phyloP scores from a whole-genome alignment of 495 filamentous ascomycete species.

The Opeltia flavorubescens region DNA sequence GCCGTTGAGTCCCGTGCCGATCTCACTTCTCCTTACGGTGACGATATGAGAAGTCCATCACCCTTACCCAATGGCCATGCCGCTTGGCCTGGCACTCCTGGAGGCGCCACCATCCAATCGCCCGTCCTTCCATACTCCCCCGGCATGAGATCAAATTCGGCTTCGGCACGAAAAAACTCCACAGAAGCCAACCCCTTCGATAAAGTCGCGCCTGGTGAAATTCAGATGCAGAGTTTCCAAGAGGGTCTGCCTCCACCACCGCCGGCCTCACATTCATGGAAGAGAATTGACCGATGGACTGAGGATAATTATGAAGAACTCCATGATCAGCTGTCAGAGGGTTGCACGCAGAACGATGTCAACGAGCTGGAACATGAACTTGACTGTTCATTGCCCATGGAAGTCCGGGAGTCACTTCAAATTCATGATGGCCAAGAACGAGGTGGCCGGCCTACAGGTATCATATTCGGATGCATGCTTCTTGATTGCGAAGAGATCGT shows the following conservation, averaged over 20 bases:
- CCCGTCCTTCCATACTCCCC: conserved; percentile 68
- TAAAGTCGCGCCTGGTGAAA: conserved; percentile 59
- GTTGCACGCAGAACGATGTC: conserved; percentile 83
- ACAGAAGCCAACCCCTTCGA: conserved; percentile 49
- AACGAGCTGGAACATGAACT: conserved; percentile 95
- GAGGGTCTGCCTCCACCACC: conserved; percentile 85
- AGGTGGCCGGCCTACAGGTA: conserved; percentile 76
- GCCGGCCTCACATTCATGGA: conserved; percentile 79
- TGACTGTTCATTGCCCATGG: conserved; percentile 85
- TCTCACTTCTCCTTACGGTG: conserved; percentile 57
- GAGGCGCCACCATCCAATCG: conserved; percentile 25
- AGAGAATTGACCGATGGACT: conserved; percentile 82
- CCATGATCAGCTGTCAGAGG: conserved; percentile 81
- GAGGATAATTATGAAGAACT: conserved; percentile 93
- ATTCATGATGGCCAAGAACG: conserved; percentile 94
- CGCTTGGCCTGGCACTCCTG: conserved; percentile 42
- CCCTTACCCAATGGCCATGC: conserved; percentile 41
- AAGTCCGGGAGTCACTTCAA: conserved; percentile 83
- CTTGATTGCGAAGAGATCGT: conserved; percentile 98
- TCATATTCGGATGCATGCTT: conserved; percentile 88
- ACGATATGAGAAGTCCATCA: conserved; percentile 41
- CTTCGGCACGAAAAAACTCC: conserved; percentile 37
- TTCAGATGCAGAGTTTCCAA: conserved; percentile 92
- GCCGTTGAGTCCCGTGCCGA: conserved; percentile 66
- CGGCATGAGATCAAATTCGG: conserved; percentile 63